These are phyloP conservation scores for Cymbidium sinense DNA, from an alignment of 106 monocot species.

Conservation along the genomic window DNA sequence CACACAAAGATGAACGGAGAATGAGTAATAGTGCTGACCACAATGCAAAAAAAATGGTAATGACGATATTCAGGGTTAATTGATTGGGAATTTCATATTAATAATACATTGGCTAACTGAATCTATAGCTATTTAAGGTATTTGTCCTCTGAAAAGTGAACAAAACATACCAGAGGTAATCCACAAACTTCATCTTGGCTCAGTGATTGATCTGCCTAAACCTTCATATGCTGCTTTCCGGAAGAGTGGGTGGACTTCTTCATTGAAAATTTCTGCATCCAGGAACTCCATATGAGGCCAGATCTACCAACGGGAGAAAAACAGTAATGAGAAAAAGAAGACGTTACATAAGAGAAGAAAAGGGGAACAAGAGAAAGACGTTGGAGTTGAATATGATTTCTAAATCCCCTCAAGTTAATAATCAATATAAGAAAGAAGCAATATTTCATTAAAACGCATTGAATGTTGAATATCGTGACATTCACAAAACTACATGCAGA, in stretches of 20 bases:
- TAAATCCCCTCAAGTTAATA: not conserved
- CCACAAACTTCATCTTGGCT: not conserved
- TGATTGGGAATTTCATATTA: no score
- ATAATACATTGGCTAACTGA: no score
- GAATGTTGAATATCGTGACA: not conserved
- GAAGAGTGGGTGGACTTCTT: slow-evolving; percentile 52
- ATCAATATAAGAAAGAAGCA: not conserved
- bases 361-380: not conserved
- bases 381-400: not conserved
- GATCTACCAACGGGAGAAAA: slow-evolving; percentile 33
- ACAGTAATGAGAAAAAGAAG: not conserved
- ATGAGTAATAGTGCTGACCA: no score
- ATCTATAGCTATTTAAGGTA: no score
- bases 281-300: slow-evolving; percentile 76
- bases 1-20: no score
- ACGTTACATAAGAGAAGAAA: not conserved
- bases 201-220: slow-evolving; percentile 34
- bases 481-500: no score
- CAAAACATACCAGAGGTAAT: no score
- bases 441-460: not conserved
- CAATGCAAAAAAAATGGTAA: no score
- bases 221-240: slow-evolving; percentile 57
- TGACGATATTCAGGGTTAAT: no score
- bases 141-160: no score
- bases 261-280: slow-evolving; percentile 54